A percentile compares a stretch with the other conserved stretches of the same genome.
Evolutionary conservation across 371 early-diverging fungal species (phyloP).

Genomic region (Mortierella sp.): DNA sequence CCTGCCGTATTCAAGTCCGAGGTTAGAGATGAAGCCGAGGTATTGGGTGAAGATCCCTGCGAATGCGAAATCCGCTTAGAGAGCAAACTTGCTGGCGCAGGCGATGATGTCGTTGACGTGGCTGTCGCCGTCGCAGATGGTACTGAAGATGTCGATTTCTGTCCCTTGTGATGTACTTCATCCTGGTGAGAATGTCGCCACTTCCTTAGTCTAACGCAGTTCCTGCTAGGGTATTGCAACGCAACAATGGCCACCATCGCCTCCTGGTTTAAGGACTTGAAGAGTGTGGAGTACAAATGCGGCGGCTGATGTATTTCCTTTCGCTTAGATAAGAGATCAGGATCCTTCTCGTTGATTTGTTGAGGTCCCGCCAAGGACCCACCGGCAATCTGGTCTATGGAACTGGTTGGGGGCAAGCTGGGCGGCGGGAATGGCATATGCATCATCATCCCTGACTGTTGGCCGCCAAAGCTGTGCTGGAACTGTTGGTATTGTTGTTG

Average conservation of each 20-base stretch:
- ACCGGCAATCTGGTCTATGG: slow-evolving; percentile 1
- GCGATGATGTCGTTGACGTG: slow-evolving; percentile 8
- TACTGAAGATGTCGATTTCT: no score
- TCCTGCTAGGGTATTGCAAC: slow-evolving; percentile 44
- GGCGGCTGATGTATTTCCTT: slow-evolving; percentile 13
- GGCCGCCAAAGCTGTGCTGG: slow-evolving; percentile 10
- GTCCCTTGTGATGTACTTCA: slow-evolving; percentile 1
- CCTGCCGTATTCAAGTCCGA: slow-evolving; percentile 10
- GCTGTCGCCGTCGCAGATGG: no score
- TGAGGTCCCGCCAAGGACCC: no score
- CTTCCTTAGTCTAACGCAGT: slow-evolving; percentile 29
- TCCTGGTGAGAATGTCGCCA: slow-evolving; percentile 45
- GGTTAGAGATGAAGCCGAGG: neutral
- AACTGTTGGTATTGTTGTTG: slow-evolving; percentile 9
- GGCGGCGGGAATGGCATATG: slow-evolving; percentile 23
- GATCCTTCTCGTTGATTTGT: slow-evolving; percentile 7
- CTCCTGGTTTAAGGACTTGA: slow-evolving; percentile 29
- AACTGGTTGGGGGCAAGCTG: slow-evolving; percentile 28
- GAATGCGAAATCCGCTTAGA: slow-evolving; percentile 31
- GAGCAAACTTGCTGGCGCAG: slow-evolving; percentile 3
- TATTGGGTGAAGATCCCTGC: slow-evolving; percentile 34
- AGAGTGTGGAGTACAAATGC: slow-evolving; percentile 33
- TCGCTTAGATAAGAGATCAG: slow-evolving; percentile 1
- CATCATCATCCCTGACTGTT: slow-evolving; percentile 7
- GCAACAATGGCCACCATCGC: slow-evolving; percentile 49